Evolutionary conservation across 1,284 basidiomycete species (phyloP).

Genomic region (Leccinum cinnamomeum): DNA sequence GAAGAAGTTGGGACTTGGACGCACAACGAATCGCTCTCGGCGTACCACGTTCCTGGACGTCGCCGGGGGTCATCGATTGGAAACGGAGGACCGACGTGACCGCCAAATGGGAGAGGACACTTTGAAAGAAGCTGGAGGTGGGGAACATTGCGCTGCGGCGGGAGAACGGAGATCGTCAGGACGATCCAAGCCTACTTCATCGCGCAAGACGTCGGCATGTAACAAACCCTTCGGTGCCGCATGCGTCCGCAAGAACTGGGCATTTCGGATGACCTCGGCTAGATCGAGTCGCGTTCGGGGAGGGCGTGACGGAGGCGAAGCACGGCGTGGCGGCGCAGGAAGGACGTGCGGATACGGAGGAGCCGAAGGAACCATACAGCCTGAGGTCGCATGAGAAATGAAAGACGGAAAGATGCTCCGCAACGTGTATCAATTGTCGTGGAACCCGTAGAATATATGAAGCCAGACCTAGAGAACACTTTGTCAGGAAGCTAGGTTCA

Average conservation of each 20-base stretch:
- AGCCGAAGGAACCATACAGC: slow-evolving; percentile 56
- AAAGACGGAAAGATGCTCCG: too few species aligned
- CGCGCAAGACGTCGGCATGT: slow-evolving; percentile 95
- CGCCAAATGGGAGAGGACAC: slow-evolving; percentile 89
- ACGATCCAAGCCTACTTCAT: slow-evolving; percentile 98
- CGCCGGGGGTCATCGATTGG: slow-evolving; percentile 78
- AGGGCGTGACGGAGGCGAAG: slow-evolving; percentile 94
- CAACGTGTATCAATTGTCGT: too few species aligned
- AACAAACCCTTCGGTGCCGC: slow-evolving; percentile 84
- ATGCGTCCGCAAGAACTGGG: slow-evolving; percentile 97
- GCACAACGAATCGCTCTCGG: slow-evolving; percentile 36
- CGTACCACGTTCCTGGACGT: slow-evolving; percentile 53
- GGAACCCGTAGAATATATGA: too few species aligned
- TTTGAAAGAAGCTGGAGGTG: slow-evolving; percentile 99
- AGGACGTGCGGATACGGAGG: slow-evolving; percentile 63
- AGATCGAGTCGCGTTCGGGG: slow-evolving; percentile 95
- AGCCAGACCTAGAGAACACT: too few species aligned
- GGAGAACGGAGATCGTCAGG: slow-evolving; percentile 97
- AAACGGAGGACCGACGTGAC: slow-evolving; percentile 63
- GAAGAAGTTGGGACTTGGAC: slow-evolving; percentile 19
- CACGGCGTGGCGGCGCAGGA: slow-evolving; percentile 86
- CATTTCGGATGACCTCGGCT: slow-evolving; percentile 95
- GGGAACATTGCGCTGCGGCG: slow-evolving; percentile 85
- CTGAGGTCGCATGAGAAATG: too few species aligned
- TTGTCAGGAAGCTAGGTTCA: too few species aligned